A percentile compares a stretch with the other conserved stretches of the same genome.
phyloP scores from a whole-genome alignment of 805 yeast genomes.

The Grigorovia humatica region DNA sequence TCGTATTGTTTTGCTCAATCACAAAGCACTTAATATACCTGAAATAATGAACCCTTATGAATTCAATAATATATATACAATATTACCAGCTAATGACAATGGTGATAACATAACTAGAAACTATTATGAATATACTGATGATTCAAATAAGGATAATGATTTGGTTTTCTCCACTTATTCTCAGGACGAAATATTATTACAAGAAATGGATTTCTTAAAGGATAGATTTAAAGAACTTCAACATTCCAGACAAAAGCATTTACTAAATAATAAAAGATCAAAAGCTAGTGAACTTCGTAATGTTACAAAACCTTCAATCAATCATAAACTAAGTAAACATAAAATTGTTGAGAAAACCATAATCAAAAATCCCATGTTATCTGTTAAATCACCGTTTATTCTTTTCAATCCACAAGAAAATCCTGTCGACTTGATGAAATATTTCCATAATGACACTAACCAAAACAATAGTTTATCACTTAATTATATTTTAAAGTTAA shows the following conservation, averaged over 20 bases:
- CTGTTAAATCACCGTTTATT: not conserved
- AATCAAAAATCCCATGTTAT: not conserved
- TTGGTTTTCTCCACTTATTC: conserved; percentile 3
- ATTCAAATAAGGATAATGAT: not conserved
- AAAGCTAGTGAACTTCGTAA: not conserved
- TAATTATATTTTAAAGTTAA: conserved; percentile 11
- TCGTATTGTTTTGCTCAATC: not conserved
- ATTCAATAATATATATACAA: not conserved
- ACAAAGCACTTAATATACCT: not conserved
- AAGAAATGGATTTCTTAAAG: conserved; percentile 15
- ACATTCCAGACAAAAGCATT: not conserved
- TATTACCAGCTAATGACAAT: not conserved
- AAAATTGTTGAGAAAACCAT: not conserved
- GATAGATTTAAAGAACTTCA: conserved; percentile 9
- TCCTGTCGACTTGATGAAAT: not conserved
- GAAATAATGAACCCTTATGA: not conserved
- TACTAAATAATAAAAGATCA: not conserved
- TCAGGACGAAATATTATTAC: conserved; percentile 13
- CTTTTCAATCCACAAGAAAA: not conserved
- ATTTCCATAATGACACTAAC: not conserved
- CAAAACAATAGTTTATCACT: conserved; percentile 3
- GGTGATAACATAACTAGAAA: not conserved
- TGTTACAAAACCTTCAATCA: not conserved
- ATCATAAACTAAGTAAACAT: not conserved
- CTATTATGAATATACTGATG: not conserved